Base-by-base conservation (phyloP, 2,329 filamentous ascomycete genomes). In the Aspergillus sp. region DNA sequence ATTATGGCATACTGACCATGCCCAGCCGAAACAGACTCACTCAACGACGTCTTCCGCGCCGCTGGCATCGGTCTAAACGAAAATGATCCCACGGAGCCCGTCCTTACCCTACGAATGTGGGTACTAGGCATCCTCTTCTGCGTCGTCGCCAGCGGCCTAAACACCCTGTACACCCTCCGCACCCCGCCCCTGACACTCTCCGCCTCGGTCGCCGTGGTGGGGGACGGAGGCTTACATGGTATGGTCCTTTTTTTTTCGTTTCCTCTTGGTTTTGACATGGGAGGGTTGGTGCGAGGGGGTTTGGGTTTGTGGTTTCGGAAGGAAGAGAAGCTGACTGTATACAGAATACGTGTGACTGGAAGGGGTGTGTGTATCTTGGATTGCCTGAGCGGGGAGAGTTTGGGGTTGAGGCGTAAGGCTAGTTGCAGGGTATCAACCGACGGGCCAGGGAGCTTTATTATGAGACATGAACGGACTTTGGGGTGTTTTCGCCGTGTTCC, bases 1-100 rank as follows among this genome's bases (percentile, higher is more conserved):
- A 38, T 9, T 38, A 13, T 13, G 11, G 2, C 2, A 13, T 13
- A 17, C 34, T 38, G 15, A 38, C 11, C 2, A 38, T 38, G 4
- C 4, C 4, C 34, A 38, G 34, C 34, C 9, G 34, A 38, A 38
- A 38, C 34, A 15, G 34, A 38, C 34, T 38, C 34, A 1, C 34
- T 38, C 34, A 28, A 48, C 19, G 25, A 13, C 22, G 8, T 71
- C 31, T 54, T 72, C 30, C 64, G 60, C 15, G 69, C 76, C 67
- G 58, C 78, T 77, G 22, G 82, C 76, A 66, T 84, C 79, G 34
- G 83, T 79, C 57, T 83, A 81, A 62, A 84, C 76, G 64, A 85
- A 76, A 66, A 84, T 83, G n/a, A 84, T 66, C 1, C 80, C 76
- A 23, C 84, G 64, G 66, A 2, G 74, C 78, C 7, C 54, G 67